Evolutionary conservation across 208 protist genomes (phyloP).

Genomic region (Crithidia fasciculata): DNA sequence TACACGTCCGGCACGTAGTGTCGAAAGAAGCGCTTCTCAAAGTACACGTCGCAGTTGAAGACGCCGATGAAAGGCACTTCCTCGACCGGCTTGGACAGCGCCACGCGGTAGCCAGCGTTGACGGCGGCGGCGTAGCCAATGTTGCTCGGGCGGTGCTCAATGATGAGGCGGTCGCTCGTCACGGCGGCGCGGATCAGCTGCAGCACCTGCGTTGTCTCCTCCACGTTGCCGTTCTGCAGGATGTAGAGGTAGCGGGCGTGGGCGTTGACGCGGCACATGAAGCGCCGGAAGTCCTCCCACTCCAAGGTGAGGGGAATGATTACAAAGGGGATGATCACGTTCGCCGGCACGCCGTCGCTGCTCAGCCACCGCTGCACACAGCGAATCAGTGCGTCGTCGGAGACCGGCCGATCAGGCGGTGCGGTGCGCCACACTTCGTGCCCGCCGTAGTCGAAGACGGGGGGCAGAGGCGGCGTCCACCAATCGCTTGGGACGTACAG

Average conservation of each 20-base stretch:
- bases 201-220: constrained; percentile 17
- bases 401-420: constrained; percentile 1
- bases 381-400: constrained; percentile 2
- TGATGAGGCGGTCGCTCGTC: constrained; percentile 8
- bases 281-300: constrained; percentile 16
- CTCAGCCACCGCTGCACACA: constrained; percentile 24
- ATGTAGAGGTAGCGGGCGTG: constrained; percentile 20
- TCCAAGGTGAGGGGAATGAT: constrained; percentile 17
- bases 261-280: constrained; percentile 31
- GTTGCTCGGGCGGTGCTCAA: constrained; percentile 10
- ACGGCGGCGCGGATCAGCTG: constrained; percentile 2
- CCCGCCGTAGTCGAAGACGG: neutral
- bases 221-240: constrained; percentile 24
- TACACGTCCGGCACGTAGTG: constrained; percentile 23
- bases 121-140: constrained; percentile 29
- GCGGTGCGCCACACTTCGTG: constrained; percentile 10
- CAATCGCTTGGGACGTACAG: neutral
- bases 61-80: constrained; percentile 30
- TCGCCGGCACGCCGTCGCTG: constrained; percentile 9
- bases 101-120: constrained; percentile 23
- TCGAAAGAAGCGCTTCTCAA: constrained; percentile 10
- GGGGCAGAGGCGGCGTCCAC: neutral
- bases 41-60: constrained; percentile 31
- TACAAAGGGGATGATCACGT: constrained; percentile 21
- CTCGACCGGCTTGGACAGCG: constrained; percentile 17